Conservation (phyloP, 768 basidiomycete species). For the Kwoniella heveanensis region DNA sequence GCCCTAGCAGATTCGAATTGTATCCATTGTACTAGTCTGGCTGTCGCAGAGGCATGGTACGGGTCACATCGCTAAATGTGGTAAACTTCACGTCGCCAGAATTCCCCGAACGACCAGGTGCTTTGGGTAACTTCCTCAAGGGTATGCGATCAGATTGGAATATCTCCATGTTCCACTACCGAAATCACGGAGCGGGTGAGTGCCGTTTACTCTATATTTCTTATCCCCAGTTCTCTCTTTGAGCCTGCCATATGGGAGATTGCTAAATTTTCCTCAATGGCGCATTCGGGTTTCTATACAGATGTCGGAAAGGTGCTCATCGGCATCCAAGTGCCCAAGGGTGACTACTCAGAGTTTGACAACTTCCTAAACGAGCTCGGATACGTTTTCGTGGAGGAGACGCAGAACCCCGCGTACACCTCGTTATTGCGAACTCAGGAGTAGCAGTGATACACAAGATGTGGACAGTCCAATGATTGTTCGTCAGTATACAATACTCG, state of each 20-base stretch:
- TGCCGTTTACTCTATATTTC: conserved; percentile 24
- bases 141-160: conserved; percentile 86
- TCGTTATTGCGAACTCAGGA: conserved; percentile 44
- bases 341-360: conserved; percentile 69
- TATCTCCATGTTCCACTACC: conserved; percentile 94
- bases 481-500: too few relatives aligned
- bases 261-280: background rate
- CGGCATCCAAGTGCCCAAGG: conserved; percentile 83
- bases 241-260: background rate
- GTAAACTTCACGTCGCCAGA: conserved; percentile 60
- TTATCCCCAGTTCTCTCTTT: too few relatives aligned
- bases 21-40: too few relatives aligned
- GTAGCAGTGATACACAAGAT: background rate
- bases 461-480: too few relatives aligned
- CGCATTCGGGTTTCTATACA: conserved; percentile 54
- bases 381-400: conserved; percentile 91
- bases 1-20: too few relatives aligned
- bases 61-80: background rate
- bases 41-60: too few relatives aligned
- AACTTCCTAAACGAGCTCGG: conserved; percentile 75
- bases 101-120: conserved; percentile 92
- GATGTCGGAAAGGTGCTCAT: conserved; percentile 91
- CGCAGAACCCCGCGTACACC: conserved; percentile 79
- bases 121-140: conserved; percentile 83
- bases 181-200: conserved; percentile 94